phyloP scores from a whole-genome alignment of 2,329 filamentous ascomycete genomes.

The Diaporthe sp. region DNA sequence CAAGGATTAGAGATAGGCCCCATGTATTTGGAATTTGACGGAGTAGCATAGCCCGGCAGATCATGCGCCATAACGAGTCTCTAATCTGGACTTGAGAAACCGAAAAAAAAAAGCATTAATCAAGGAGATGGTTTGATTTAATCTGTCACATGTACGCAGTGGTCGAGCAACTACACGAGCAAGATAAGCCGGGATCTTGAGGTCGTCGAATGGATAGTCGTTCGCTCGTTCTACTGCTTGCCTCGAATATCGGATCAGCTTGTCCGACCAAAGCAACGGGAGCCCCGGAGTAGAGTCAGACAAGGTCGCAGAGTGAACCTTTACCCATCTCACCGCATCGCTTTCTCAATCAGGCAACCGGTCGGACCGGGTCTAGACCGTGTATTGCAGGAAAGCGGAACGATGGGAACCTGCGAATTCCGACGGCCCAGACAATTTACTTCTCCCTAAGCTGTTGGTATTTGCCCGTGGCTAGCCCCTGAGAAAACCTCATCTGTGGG shows the following conservation, averaged over 20 bases:
- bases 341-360: not conserved
- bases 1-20: not conserved
- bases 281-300: not conserved
- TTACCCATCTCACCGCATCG: not conserved
- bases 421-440: too few species aligned
- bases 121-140: not conserved
- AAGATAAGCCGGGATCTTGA: too few species aligned
- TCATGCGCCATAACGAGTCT: not conserved
- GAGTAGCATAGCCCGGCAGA: not conserved
- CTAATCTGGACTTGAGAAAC: not conserved
- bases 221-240: not conserved
- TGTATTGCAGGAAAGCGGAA: not conserved
- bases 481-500: too few species aligned
- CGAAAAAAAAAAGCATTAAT: not conserved
- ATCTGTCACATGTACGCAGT: not conserved
- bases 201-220: too few species aligned
- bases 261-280: not conserved
- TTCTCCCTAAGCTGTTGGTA: too few species aligned
- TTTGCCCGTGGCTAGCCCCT: too few species aligned
- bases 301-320: not conserved
- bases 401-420: not conserved
- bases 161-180: not conserved
- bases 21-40: not conserved
- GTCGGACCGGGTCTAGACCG: too few species aligned
- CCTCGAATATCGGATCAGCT: not conserved